Conservation (phyloP, 352 stramenopile genomes). For the Phytophthora palmivora region DNA sequence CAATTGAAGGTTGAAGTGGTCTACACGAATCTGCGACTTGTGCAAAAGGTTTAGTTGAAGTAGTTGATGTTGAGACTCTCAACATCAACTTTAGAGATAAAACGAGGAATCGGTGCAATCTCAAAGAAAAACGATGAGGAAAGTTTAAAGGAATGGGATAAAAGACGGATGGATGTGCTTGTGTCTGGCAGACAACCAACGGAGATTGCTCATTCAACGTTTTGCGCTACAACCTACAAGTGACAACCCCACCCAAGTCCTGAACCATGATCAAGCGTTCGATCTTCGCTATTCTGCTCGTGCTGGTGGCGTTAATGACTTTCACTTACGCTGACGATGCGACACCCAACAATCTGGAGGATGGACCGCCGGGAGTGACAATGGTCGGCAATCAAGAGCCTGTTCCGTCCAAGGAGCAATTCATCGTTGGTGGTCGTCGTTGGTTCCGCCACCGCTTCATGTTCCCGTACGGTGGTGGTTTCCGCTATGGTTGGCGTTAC, state of each 20-base stretch:
- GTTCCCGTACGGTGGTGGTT: constrained; percentile 36
- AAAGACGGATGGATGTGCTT: neutral
- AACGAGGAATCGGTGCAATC: too few relatives aligned
- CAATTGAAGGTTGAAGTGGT: neutral
- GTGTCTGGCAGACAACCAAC: too few relatives aligned
- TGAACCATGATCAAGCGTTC: constrained; percentile 23
- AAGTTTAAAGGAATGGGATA: too few relatives aligned
- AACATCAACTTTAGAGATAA: too few relatives aligned
- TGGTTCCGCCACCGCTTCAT: constrained; percentile 41
- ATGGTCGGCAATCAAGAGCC: constrained; percentile 21
- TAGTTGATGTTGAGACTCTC: too few relatives aligned
- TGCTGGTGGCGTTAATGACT: constrained; percentile 15
- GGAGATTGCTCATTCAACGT: too few relatives aligned
- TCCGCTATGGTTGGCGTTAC: constrained; percentile 51
- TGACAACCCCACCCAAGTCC: too few relatives aligned
- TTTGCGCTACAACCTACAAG: too few relatives aligned
- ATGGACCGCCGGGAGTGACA: constrained; percentile 18
- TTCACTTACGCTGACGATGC: constrained; percentile 8
- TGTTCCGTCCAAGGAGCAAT: constrained; percentile 17
- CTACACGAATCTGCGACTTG: constrained; percentile 14
- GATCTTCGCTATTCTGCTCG: constrained; percentile 15
- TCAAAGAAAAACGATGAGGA: too few relatives aligned
- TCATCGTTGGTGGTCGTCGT: too few relatives aligned
- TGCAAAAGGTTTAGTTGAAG: constrained; percentile 18
- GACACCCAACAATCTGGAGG: neutral